phyloP scores from a whole-genome alignment of 768 basidiomycete genomes.

The Trametes cingulata region DNA sequence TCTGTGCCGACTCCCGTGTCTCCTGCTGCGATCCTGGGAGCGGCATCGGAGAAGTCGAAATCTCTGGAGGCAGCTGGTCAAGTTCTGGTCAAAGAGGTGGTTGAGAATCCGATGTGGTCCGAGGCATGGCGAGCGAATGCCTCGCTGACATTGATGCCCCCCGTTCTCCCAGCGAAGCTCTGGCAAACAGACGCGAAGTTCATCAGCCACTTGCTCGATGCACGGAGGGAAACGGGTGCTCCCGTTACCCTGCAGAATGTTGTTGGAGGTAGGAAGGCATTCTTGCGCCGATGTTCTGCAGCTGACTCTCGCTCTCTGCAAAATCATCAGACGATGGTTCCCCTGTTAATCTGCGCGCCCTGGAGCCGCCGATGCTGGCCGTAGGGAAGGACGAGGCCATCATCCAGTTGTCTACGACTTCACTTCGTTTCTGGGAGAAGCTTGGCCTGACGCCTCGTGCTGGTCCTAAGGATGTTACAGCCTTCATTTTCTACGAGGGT shows the following conservation, averaged over 20 bases:
- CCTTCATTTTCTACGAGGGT: constrained; percentile 71
- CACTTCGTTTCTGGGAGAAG: constrained; percentile 85
- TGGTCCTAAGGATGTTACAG: constrained; percentile 70
- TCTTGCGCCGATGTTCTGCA: not conserved
- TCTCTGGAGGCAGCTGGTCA: constrained; percentile 67
- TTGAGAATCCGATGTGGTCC: constrained; percentile 73
- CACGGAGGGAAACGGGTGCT: constrained; percentile 39
- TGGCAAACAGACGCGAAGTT: constrained; percentile 61
- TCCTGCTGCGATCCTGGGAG: constrained; percentile 69
- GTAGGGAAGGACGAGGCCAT: constrained; percentile 68
- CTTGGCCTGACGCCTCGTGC: constrained; percentile 69
- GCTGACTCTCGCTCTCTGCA: not conserved
- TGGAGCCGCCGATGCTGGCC: constrained; percentile 60
- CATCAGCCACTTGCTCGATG: constrained; percentile 45
- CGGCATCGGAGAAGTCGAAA: constrained; percentile 63
- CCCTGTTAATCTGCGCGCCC: constrained; percentile 26
- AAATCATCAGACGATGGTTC: not conserved
- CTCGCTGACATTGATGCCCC: constrained; percentile 22
- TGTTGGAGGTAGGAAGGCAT: constrained; percentile 33
- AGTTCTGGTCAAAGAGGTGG: constrained; percentile 64
- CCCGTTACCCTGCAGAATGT: constrained; percentile 46
- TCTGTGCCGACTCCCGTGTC: constrained; percentile 86
- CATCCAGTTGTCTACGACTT: constrained; percentile 68
- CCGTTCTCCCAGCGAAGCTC: constrained; percentile 36
- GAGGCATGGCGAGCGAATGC: constrained; percentile 58